Evolutionary conservation across 225 moss, liverwort and hornwort species (phyloP).

Genomic region (Polytrichum commune): DNA sequence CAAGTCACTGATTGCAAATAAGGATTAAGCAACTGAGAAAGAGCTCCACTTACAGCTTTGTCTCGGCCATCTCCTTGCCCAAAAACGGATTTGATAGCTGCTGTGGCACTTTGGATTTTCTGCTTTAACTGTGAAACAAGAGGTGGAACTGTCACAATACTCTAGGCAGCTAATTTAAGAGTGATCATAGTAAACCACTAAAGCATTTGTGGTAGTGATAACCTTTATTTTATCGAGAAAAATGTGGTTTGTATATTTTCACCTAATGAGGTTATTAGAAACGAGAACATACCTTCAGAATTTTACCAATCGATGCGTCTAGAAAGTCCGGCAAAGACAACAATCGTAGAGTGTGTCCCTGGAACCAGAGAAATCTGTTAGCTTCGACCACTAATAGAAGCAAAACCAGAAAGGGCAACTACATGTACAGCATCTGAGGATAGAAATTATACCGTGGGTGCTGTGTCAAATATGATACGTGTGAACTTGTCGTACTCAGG

Average conservation of each 20-base stretch:
- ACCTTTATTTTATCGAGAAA: too few relatives aligned
- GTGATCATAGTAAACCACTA: too few relatives aligned
- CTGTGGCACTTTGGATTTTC: constrained; percentile 70
- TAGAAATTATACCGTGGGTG: constrained; percentile 61
- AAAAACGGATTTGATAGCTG: constrained; percentile 79
- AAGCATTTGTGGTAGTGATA: too few relatives aligned
- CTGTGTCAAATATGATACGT: constrained; percentile 88
- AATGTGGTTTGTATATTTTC: too few relatives aligned
- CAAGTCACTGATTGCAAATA: background rate
- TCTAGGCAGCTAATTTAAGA: too few relatives aligned
- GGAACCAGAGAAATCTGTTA: constrained; percentile 3
- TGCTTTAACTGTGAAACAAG: constrained; percentile 62
- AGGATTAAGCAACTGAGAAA: background rate
- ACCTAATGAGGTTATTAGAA: too few relatives aligned
- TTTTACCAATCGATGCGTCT: constrained; percentile 92
- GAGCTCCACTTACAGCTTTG: constrained; percentile 47
- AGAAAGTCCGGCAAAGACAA: constrained; percentile 90
- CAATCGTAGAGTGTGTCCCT: constrained; percentile 92
- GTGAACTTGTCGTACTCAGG: constrained; percentile 86
- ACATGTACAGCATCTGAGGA: background rate
- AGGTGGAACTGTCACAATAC: background rate
- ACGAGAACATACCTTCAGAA: constrained; percentile 60
- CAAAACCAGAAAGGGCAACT: too few relatives aligned
- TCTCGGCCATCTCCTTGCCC: constrained; percentile 85
- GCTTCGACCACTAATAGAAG: too few relatives aligned